phyloP scores from a whole-genome alignment of 257 asterid species.

The Fraxinus cuspidata region DNA sequence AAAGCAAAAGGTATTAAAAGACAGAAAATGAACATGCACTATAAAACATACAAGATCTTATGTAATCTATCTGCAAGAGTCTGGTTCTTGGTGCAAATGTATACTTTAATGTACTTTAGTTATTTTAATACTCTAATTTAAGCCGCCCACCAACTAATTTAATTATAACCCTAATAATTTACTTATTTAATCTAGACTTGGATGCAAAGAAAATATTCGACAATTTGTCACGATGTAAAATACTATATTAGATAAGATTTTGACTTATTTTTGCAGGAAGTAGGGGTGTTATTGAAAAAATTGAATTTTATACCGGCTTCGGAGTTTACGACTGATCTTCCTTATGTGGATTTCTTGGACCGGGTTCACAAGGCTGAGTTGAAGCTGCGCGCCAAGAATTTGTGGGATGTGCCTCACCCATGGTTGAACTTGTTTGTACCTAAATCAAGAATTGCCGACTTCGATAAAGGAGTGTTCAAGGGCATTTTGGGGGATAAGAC shows the following conservation, averaged over 20 bases:
- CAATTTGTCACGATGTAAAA: not conserved
- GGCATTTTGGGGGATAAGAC: constrained; percentile 70
- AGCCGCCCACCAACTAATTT: constrained; percentile 23
- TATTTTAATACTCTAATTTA: constrained; percentile 9
- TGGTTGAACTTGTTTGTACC: constrained; percentile 83
- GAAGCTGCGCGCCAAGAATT: constrained; percentile 64
- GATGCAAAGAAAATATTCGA: not conserved
- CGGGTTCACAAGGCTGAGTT: constrained; percentile 89
- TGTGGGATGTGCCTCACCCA: constrained; percentile 95
- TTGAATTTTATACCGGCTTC: constrained; percentile 60
- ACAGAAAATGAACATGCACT: constrained; percentile 35
- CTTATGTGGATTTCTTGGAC: constrained; percentile 71
- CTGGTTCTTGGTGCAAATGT: constrained; percentile 21
- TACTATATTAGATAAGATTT: not conserved
- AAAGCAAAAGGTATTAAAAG: constrained; percentile 35
- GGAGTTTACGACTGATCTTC: constrained; percentile 65
- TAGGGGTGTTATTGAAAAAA: constrained; percentile 46
- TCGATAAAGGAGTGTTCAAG: constrained; percentile 72
- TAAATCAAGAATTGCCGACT: constrained; percentile 64
- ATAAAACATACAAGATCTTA: constrained; percentile 42
- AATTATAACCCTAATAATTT: not conserved
- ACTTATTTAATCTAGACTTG: not conserved
- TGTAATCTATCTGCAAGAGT: constrained; percentile 28
- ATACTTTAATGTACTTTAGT: constrained; percentile 15
- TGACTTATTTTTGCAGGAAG: constrained; percentile 44